Base-by-base conservation (phyloP, 306 rosid genomes). In the Rosa chinensis region DNA sequence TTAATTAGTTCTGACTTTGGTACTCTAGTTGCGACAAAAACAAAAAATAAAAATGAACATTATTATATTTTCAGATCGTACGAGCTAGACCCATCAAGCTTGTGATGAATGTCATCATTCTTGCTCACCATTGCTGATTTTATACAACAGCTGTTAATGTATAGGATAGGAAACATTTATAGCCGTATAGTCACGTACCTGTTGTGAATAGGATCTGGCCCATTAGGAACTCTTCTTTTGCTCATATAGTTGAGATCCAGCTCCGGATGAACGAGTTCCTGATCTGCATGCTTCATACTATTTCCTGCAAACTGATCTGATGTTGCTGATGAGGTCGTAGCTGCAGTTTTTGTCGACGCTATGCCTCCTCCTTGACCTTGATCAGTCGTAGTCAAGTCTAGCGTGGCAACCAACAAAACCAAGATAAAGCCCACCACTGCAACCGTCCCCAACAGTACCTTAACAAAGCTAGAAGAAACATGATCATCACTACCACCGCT, bases 201-300 rank as follows among this genome's bases (percentile, higher is more conserved):
- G 94, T 94, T 94, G 75, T 94, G 98, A 80, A 94, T 94, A 25
- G 98, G 97, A 89, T 94, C 97, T 52, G 97, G 96, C 40, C 98
- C 98, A 74, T 92, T 92, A 28, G 98, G 97, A 76, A 94, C 97
- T 89, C 83, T 89, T 84, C 96, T 83, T 86, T 94, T 94, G 86
- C 92, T 94, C 94, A 90, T 88, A 78, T 88, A 83, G 83, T 88
- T 89, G 74, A 85, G 84, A 76, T 88, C 92, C 82, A 91, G 78
- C 77, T 89, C 85, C 25, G 83, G 88, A 85, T 83, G 81, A 49
- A 80, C 83, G 63, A 72, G 79, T 82, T 80, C 45, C 42, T 25
- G 72, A 76, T 39, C 81, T 12, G 42, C 87, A 73, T 74, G 80
- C 44, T 82, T 50, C 77, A 73, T 68, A 23, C 47, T 70, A 67